Evolutionary conservation across 2,329 filamentous ascomycete genomes (phyloP), one percentile per base, ranked within the genome.

Genomic region (Diaporthe sp.): DNA sequence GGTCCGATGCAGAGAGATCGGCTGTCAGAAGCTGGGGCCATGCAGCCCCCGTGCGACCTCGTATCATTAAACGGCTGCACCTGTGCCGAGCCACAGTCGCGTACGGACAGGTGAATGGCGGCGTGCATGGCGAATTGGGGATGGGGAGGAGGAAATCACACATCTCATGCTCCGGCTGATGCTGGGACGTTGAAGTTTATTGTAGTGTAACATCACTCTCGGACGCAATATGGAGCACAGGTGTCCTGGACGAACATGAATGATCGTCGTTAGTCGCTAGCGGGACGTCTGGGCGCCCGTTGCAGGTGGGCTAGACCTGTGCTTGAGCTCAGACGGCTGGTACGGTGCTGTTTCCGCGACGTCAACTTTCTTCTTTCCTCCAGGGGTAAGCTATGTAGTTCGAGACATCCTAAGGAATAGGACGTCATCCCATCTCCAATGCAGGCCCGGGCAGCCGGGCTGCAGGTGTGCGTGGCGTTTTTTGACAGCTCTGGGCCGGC

Each of bases 341-440:
- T 10, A 37, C 27, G 27, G 63, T 53, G 47, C 32, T 51, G 39
- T 35, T 51, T 17, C 39, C 7, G 30, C 2, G 30, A 25, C 22
- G 61, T 63, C 59, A 15, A 65, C 22, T 59, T 27, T 17, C 19
- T 56, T 30, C 4, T 12, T 13, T 44, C 15, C 61, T 37, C 37
- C 30, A 50, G 61, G 61, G 42, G 61, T 51, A 6, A 5, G 39
- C n/a, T n/a, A n/a, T n/a, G 42, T 35, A 47, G 27, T 19, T 66
- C 44, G 47, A 39, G 63, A 68, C 63, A 68, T 51, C 9, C 47
- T 39, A 68, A 51, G 63, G 39, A 47, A 53, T 53, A 68, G 63
- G 63, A 68, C 47, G 63, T 53, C 63, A 53, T 68, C 63, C 47
- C 63, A 68, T 68, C 63, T 53, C n/a, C 13, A 51, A 37, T 39